Conservation (phyloP, 2,329 filamentous ascomycete species). For the Phialophora macrospora region DNA sequence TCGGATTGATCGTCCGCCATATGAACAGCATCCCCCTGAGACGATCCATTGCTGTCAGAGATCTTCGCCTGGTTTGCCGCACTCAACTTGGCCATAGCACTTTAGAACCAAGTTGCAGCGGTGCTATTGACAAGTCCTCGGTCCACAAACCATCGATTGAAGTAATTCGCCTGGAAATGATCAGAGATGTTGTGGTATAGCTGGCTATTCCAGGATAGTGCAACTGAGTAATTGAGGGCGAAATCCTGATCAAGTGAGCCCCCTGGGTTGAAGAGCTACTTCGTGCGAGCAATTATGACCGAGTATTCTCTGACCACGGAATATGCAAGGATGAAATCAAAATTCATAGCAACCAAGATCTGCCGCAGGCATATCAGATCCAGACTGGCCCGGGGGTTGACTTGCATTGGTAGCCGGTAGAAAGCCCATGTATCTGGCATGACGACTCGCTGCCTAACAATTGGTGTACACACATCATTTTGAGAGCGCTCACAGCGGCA, state of each 20-base stretch:
- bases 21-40: conserved; percentile 8
- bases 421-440: too few relatives aligned
- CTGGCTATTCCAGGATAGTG: not conserved
- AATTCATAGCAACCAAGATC: too few relatives aligned
- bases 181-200: not conserved
- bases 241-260: not conserved
- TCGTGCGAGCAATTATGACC: not conserved
- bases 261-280: not conserved
- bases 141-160: not conserved
- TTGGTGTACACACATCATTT: not conserved
- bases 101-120: not conserved
- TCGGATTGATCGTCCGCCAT: conserved; percentile 1
- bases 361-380: too few relatives aligned
- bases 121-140: not conserved
- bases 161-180: not conserved
- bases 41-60: conserved; percentile 1
- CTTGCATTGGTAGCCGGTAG: too few relatives aligned
- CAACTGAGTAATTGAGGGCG: not conserved
- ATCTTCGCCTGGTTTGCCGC: not conserved
- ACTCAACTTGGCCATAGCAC: not conserved
- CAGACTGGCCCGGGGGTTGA: too few relatives aligned
- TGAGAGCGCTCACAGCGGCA: not conserved
- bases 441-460: too few relatives aligned
- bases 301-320: not conserved
- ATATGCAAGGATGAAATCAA: too few relatives aligned